A percentile compares a stretch with the other conserved stretches of the same genome.
Evolutionary conservation across 768 basidiomycete species (phyloP).

Genomic region (Pisolithus orientalis): DNA sequence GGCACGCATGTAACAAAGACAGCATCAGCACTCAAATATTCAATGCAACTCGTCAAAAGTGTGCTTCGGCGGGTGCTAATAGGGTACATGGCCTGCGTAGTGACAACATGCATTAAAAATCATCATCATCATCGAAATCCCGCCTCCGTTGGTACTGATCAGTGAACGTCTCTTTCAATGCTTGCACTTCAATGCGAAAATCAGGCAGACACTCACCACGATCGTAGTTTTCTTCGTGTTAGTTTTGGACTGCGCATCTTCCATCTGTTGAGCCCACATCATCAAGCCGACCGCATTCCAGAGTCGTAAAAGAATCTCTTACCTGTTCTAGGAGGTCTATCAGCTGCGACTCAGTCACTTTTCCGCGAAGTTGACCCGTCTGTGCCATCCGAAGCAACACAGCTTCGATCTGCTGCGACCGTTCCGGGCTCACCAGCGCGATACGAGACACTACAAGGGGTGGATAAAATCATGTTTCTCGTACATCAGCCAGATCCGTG

Average conservation of each 20-base stretch:
- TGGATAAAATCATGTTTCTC: conserved; percentile 1
- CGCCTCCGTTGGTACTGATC: conserved; percentile 57
- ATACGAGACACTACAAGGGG: conserved; percentile 71
- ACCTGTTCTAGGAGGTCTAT: conserved; percentile 87
- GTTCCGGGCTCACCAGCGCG: conserved; percentile 75
- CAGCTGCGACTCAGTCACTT: conserved; percentile 74
- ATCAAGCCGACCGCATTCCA: conserved; percentile 1
- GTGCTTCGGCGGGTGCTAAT: not conserved
- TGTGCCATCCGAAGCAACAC: conserved; percentile 81
- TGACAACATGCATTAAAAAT: conserved; percentile 27
- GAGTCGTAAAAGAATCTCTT: conserved; percentile 4
- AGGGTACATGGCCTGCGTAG: not conserved
- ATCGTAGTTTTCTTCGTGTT: conserved; percentile 53
- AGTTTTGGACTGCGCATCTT: conserved; percentile 44
- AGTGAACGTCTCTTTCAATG: not conserved
- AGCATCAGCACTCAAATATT: no score
- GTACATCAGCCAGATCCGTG: not conserved
- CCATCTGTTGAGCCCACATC: conserved; percentile 36
- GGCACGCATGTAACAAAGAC: not conserved
- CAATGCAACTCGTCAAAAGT: no score
- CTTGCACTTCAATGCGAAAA: not conserved
- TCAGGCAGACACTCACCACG: conserved; percentile 33
- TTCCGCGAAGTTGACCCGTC: conserved; percentile 69
- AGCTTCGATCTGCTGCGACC: conserved; percentile 74
- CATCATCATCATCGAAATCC: conserved; percentile 63